phyloP scores from a whole-genome alignment of 116 monocot species.

The Iris pallida region DNA sequence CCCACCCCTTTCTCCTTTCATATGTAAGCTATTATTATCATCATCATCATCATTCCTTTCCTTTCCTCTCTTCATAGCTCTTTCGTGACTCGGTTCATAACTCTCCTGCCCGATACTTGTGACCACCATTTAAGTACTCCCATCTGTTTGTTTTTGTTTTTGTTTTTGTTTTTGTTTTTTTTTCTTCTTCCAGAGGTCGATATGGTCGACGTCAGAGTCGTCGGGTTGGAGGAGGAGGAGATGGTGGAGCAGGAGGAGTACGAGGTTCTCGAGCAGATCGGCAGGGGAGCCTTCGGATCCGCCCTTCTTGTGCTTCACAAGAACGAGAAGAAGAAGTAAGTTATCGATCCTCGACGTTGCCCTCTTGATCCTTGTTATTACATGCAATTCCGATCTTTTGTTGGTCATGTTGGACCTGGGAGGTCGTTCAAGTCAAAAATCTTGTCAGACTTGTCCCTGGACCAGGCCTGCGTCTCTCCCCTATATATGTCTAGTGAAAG shows the following conservation, averaged over 20 bases:
- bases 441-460: no score
- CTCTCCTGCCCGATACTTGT: not conserved
- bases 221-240: conserved; percentile 3
- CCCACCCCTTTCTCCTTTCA: no score
- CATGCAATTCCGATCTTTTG: no score
- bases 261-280: conserved; percentile 60
- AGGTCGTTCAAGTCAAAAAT: no score
- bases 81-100: no score
- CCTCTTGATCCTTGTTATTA: not conserved
- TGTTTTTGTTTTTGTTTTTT: not conserved
- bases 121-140: not conserved
- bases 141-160: not conserved
- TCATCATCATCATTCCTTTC: conserved; percentile 3
- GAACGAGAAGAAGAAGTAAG: conserved; percentile 47
- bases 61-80: not conserved
- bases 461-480: no score
- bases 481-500: no score
- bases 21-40: no score
- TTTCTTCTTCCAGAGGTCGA: conserved; percentile 1
- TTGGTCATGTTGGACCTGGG: no score
- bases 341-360: not conserved
- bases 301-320: conserved; percentile 53
- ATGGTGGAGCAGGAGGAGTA: conserved; percentile 30
- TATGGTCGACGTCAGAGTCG: not conserved
- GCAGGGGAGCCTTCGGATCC: conserved; percentile 49